These are phyloP conservation scores for Pseudopyricularia cyperi DNA, from an alignment of 2,329 filamentous ascomycete genomes.

Conservation along the genomic window DNA sequence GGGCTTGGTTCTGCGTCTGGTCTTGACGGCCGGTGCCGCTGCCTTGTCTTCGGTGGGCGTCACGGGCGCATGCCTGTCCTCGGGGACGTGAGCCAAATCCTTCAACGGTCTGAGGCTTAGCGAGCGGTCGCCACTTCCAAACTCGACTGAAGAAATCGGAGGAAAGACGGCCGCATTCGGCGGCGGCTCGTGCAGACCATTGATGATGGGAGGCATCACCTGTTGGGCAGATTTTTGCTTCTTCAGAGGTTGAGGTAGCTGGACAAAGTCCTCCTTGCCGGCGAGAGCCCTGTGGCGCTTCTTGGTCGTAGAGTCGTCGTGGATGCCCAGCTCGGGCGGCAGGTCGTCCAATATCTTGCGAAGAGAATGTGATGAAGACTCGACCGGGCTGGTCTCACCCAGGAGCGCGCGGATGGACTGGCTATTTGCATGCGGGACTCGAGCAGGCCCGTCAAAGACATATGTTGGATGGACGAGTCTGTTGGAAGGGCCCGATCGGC, in stretches of 20 bases:
- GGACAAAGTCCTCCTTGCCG: constrained; percentile 48
- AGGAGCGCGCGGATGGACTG: constrained; percentile 27
- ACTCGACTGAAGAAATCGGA: constrained; percentile 45
- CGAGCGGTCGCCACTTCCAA: constrained; percentile 32
- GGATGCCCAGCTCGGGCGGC: constrained; percentile 16
- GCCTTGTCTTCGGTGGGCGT: constrained; percentile 18
- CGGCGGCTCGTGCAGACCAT: constrained; percentile 48
- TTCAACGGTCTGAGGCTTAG: constrained; percentile 26
- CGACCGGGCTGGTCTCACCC: constrained; percentile 22
- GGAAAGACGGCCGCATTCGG: constrained; percentile 49
- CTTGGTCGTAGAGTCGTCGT: constrained; percentile 35
- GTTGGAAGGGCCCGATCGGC: constrained; percentile 6
- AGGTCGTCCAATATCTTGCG: constrained; percentile 33
- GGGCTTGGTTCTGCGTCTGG: constrained; percentile 41
- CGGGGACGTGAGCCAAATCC: constrained; percentile 17
- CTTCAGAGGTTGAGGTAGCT: constrained; percentile 51
- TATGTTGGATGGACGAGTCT: constrained; percentile 6
- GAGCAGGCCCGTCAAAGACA: constrained; percentile 6
- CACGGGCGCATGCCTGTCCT: constrained; percentile 2
- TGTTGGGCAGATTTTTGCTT: constrained; percentile 48
- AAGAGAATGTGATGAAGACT: constrained; percentile 26
- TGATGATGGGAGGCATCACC: constrained; percentile 52
- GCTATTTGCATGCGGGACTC: constrained; percentile 8
- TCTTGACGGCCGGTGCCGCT: constrained; percentile 17
- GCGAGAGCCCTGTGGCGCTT: constrained; percentile 36